Conservation (phyloP, 805 yeast species). For the Wickerhamomyces queroliae region DNA sequence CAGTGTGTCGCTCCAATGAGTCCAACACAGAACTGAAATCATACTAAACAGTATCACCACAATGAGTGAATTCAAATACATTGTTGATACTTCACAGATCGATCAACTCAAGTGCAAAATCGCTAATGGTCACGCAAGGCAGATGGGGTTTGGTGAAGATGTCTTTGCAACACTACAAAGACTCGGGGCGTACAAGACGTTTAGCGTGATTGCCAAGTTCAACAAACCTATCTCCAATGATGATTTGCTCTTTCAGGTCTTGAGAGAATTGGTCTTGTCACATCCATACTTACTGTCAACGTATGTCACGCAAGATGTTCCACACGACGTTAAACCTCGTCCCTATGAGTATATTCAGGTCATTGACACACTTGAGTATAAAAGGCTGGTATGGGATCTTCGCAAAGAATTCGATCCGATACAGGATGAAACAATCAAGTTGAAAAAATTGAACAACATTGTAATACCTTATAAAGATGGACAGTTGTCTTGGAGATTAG, state of each 20-base stretch:
- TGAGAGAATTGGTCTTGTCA: background rate
- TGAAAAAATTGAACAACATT: background rate
- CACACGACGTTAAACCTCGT: constrained; percentile 7
- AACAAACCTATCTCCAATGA: constrained; percentile 11
- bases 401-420: background rate
- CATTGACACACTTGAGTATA: background rate
- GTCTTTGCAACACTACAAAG: constrained; percentile 21
- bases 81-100: background rate
- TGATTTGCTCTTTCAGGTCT: background rate
- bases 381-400: background rate
- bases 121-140: constrained; percentile 23
- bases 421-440: background rate
- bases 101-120: constrained; percentile 1
- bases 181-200: constrained; percentile 20
- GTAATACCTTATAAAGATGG: background rate
- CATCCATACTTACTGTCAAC: constrained; percentile 13
- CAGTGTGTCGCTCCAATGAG: no score
- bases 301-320: constrained; percentile 15
- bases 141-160: constrained; percentile 23
- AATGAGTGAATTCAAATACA: background rate
- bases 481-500: background rate
- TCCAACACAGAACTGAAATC: no score
- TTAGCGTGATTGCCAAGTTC: constrained; percentile 16
- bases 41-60: no score
- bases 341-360: background rate